phyloP scores from a whole-genome alignment of 2,329 filamentous ascomycete genomes.

The Aspergillaceae sp. region DNA sequence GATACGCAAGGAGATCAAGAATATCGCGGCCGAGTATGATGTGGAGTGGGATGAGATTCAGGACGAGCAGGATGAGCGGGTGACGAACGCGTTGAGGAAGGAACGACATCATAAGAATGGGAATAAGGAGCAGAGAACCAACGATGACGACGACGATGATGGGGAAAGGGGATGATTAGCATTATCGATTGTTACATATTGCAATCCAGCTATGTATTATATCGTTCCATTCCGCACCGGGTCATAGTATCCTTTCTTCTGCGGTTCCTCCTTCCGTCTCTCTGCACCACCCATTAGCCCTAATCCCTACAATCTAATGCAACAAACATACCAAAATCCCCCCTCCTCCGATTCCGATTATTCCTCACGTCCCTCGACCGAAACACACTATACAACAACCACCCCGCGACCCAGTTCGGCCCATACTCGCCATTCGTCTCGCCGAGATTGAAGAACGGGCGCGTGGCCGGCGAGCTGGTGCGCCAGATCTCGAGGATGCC shows the following conservation, averaged over 20 bases:
- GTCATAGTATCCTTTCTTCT: slow-evolving; percentile 33
- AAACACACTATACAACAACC: slow-evolving; percentile 42
- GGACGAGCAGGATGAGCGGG: slow-evolving; percentile 59
- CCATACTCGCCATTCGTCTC: slow-evolving; percentile 36
- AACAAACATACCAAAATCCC: slow-evolving; percentile 17
- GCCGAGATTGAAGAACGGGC: slow-evolving; percentile 33
- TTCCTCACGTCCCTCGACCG: slow-evolving; percentile 40
- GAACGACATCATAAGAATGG: slow-evolving; percentile 37
- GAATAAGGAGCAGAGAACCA: slow-evolving; percentile 22
- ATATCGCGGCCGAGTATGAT: slow-evolving; percentile 76
- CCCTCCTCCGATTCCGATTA: slow-evolving; percentile 37
- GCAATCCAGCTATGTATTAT: background rate
- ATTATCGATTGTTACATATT: background rate
- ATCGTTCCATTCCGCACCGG: slow-evolving; percentile 31
- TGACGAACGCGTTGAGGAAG: slow-evolving; percentile 45
- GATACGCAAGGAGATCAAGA: slow-evolving; percentile 68
- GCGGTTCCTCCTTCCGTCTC: slow-evolving; percentile 18
- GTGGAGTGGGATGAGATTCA: slow-evolving; percentile 76
- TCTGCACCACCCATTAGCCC: background rate
- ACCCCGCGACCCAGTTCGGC: slow-evolving; percentile 40
- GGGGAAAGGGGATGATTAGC: slow-evolving; percentile 2
- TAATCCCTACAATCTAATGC: slow-evolving; percentile 1
- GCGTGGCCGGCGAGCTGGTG: slow-evolving; percentile 30
- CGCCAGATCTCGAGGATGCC: slow-evolving; percentile 36
- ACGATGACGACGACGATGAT: slow-evolving; percentile 19